phyloP scores from a whole-genome alignment of 345 rosid genomes.

The Citrus trifoliata region DNA sequence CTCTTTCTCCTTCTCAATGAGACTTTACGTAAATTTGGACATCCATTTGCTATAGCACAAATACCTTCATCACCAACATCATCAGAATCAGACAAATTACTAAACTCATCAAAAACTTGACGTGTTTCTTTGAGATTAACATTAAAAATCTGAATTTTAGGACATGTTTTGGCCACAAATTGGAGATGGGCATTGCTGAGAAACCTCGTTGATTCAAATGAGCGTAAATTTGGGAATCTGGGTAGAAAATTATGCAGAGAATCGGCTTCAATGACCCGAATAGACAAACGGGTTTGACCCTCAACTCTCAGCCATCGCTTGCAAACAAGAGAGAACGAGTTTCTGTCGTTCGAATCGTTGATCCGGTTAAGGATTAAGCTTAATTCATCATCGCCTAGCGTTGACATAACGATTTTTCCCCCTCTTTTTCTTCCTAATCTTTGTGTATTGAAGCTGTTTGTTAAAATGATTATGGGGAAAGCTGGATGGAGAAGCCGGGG shows the following conservation, averaged over 20 bases:
- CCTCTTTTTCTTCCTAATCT: neutral
- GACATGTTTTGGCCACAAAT: conserved; percentile 35
- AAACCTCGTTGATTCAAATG: conserved; percentile 12
- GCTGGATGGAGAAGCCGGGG: neutral
- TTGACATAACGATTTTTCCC: conserved; percentile 12
- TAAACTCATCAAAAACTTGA: neutral
- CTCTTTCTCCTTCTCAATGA: conserved; percentile 32
- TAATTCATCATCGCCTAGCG: conserved; percentile 41
- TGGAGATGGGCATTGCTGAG: conserved; percentile 28
- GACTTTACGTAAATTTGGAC: conserved; percentile 24
- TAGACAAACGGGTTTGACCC: conserved; percentile 30
- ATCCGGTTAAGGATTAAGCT: conserved; percentile 28
- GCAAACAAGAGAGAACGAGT: conserved; percentile 35
- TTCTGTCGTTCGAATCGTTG: conserved; percentile 22
- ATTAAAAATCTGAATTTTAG: conserved; percentile 25
- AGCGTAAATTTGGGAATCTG: conserved; percentile 42
- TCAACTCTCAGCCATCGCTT: conserved; percentile 47
- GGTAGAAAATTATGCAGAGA: conserved; percentile 29
- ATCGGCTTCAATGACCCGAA: conserved; percentile 38
- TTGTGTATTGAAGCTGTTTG: neutral
- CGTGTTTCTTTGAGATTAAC: conserved; percentile 20
- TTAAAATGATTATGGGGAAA: neutral
- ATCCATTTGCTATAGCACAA: conserved; percentile 31
- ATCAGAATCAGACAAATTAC: neutral
- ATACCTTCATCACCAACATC: conserved; percentile 34